Percentiles rank a stretch among this genome's conserved stretches.
Evolutionary conservation across 306 rosid genomes (phyloP).

Genomic region (Cucumis hystrix): DNA sequence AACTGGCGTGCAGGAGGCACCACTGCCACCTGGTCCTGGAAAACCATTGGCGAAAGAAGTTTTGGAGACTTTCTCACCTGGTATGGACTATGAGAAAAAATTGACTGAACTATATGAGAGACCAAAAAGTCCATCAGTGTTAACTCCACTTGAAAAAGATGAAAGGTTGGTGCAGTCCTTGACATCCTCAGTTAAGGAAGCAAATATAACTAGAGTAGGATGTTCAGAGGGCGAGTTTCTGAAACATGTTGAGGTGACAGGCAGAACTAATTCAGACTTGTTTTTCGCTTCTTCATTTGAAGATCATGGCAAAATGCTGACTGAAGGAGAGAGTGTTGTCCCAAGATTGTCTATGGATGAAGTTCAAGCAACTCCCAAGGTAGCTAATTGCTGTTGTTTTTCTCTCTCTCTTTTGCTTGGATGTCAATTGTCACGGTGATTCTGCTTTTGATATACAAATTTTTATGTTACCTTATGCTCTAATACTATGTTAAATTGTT

Average conservation of each 20-base stretch:
- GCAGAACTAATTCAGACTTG: slow-evolving; percentile 31
- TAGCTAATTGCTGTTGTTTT: neutral
- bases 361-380: slow-evolving; percentile 26
- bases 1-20: slow-evolving; percentile 35
- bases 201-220: slow-evolving; percentile 12
- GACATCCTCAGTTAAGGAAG: slow-evolving; percentile 14
- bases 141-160: slow-evolving; percentile 30
- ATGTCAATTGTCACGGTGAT: neutral
- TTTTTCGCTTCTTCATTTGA: slow-evolving; percentile 29
- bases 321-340: slow-evolving; percentile 20
- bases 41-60: slow-evolving; percentile 69
- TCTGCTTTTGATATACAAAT: neutral
- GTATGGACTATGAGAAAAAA: slow-evolving; percentile 37
- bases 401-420: neutral
- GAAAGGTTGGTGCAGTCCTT: slow-evolving; percentile 19
- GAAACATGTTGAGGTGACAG: slow-evolving; percentile 30
- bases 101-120: slow-evolving; percentile 31
- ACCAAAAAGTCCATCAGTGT: slow-evolving; percentile 20
- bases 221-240: slow-evolving; percentile 14
- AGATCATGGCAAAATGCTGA: slow-evolving; percentile 17
- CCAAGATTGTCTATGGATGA: slow-evolving; percentile 26
- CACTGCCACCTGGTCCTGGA: slow-evolving; percentile 37
- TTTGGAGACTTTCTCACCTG: slow-evolving; percentile 41
- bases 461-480: neutral
- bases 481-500: neutral